A percentile compares a stretch with the other conserved stretches of the same genome.
These are phyloP conservation scores for Botrytis byssoidea DNA, from an alignment of 2,329 filamentous ascomycete species.

Conservation along the genomic window DNA sequence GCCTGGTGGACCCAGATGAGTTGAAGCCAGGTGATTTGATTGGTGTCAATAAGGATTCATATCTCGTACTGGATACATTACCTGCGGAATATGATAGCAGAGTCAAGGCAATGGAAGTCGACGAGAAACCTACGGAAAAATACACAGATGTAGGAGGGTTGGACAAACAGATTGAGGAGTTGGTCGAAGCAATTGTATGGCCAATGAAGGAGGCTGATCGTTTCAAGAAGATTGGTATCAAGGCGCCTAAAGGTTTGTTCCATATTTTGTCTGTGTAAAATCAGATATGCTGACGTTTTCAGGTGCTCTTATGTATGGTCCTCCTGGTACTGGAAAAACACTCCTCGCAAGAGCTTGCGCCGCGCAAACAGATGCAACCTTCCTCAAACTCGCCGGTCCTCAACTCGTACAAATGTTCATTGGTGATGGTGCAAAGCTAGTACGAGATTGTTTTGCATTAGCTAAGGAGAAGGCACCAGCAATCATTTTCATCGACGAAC, in stretches of 20 bases:
- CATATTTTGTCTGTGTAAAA: conserved; percentile 27
- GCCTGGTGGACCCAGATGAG: conserved; percentile 91
- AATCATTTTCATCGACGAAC: conserved; percentile 99
- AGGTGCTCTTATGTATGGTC: conserved; percentile 98
- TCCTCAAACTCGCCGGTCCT: conserved; percentile 95
- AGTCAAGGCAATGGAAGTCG: conserved; percentile 99
- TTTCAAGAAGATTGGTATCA: conserved; percentile 99
- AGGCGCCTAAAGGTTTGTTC: conserved; percentile 87
- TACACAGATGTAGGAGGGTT: conserved; percentile 97
- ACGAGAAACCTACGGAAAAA: conserved; percentile 99
- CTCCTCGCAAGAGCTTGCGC: conserved; percentile 93
- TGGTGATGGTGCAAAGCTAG: conserved; percentile 94
- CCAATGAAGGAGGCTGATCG: conserved; percentile 99
- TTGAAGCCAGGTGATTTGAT: conserved; percentile 96
- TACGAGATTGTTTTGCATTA: conserved; percentile 94
- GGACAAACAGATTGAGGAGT: conserved; percentile 98
- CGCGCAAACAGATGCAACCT: conserved; percentile 96
- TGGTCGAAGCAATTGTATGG: conserved; percentile 98
- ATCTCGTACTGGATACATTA: conserved; percentile 92
- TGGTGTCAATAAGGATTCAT: conserved; percentile 98
- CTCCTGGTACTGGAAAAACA: conserved; percentile 86
- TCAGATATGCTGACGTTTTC: conserved; percentile 22
- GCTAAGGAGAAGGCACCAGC: conserved; percentile 98
- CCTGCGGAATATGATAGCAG: conserved; percentile 98
- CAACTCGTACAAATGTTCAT: conserved; percentile 99